phyloP scores from a whole-genome alignment of 345 rosid species.

The Ailanthus altissimus region DNA sequence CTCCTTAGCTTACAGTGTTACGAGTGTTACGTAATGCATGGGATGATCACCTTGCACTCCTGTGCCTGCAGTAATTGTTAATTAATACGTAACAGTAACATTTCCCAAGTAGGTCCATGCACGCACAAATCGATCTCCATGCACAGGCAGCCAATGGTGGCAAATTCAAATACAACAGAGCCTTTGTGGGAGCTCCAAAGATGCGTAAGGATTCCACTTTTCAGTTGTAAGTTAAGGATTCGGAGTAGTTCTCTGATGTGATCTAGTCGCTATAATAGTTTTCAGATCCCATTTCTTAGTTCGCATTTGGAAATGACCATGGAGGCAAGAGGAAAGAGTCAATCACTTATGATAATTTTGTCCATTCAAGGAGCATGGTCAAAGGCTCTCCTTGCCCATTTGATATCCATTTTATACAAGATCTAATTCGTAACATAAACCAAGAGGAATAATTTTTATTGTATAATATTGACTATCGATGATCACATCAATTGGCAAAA shows the following conservation, averaged over 20 bases:
- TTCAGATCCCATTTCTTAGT: background rate
- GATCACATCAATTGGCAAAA: no score
- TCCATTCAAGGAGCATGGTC: background rate
- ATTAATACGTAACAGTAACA: no score
- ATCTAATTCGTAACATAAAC: no score
- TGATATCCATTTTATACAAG: no score
- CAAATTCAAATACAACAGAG: background rate
- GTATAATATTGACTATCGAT: no score
- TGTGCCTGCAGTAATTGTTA: no score
- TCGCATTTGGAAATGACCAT: background rate
- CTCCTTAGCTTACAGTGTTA: no score
- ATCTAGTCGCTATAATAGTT: background rate
- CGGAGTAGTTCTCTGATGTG: background rate
- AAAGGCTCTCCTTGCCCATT: background rate
- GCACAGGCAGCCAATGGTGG: background rate
- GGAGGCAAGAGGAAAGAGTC: background rate
- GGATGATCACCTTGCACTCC: no score
- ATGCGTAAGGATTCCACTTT: background rate
- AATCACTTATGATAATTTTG: background rate
- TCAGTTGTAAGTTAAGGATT: background rate
- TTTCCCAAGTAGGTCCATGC: background rate
- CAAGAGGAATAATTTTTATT: no score
- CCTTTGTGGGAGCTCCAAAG: background rate
- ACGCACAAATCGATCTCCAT: background rate
- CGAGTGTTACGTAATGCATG: no score